phyloP scores from a whole-genome alignment of 768 basidiomycete species.

The Tylopilus vinaceipallidus region DNA sequence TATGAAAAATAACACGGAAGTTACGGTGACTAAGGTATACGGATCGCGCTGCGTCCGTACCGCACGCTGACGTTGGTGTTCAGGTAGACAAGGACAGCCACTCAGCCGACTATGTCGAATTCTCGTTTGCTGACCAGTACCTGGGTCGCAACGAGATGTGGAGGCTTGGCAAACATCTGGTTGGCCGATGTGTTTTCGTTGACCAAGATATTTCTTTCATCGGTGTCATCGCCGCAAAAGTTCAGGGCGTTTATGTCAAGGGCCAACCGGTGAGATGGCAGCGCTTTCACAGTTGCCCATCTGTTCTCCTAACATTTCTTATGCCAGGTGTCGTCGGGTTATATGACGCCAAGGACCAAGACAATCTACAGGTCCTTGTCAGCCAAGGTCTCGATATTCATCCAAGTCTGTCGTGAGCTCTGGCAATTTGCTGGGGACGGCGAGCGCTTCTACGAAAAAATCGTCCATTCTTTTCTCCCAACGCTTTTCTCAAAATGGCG shows the following conservation, averaged over 20 bases:
- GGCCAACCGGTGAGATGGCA: conserved; percentile 54
- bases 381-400: conserved; percentile 89
- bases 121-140: conserved; percentile 94
- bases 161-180: conserved; percentile 80
- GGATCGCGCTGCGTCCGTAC: neutral
- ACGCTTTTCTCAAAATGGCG: conserved; percentile 84
- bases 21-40: conserved; percentile 65
- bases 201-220: conserved; percentile 87
- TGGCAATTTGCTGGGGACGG: conserved; percentile 98
- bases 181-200: conserved; percentile 76
- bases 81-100: conserved; percentile 67
- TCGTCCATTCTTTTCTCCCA: conserved; percentile 95
- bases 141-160: conserved; percentile 97
- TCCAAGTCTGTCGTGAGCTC: conserved; percentile 93
- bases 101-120: conserved; percentile 78
- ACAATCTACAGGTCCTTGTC: conserved; percentile 87
- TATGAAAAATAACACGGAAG: conserved; percentile 69
- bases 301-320: conserved; percentile 2
- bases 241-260: conserved; percentile 72
- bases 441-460: conserved; percentile 93
- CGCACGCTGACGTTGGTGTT: conserved; percentile 9
- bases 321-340: conserved; percentile 73
- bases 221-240: conserved; percentile 77
- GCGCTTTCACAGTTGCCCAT: neutral
- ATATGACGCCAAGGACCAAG: conserved; percentile 80